Percentiles rank a stretch among this genome's conserved stretches.
phyloP scores from a whole-genome alignment of 1,284 basidiomycete genomes.

The Athelia psychrophila region DNA sequence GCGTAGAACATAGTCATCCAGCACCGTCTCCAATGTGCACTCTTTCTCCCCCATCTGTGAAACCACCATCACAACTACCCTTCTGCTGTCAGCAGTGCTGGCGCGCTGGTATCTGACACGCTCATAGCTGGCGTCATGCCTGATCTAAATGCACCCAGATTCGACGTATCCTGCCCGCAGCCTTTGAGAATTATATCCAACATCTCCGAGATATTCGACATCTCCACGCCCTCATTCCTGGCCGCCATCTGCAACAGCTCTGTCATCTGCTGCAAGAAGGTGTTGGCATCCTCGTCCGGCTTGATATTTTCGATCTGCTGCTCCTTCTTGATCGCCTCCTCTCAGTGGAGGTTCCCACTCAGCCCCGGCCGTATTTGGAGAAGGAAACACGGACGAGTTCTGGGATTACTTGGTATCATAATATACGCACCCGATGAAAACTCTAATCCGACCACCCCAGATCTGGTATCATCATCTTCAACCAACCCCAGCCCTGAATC shows the following conservation, averaged over 20 bases:
- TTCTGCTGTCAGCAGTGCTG: too few species aligned
- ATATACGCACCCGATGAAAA: too few species aligned
- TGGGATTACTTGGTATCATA: too few species aligned
- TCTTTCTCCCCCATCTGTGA: too few species aligned
- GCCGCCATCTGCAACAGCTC: constrained; percentile 53
- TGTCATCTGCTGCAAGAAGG: constrained; percentile 61
- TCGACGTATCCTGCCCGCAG: constrained; percentile 34
- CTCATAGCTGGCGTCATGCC: constrained; percentile 30
- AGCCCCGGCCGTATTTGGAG: constrained; percentile 66
- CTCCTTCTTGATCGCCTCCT: constrained; percentile 49
- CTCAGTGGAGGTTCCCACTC: constrained; percentile 67
- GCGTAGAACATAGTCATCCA: too few species aligned
- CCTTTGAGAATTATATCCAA: constrained; percentile 62
- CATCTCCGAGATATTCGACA: constrained; percentile 55
- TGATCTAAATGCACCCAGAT: constrained; percentile 30
- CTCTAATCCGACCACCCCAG: too few species aligned
- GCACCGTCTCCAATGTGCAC: too few species aligned
- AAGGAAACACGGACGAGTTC: too few species aligned
- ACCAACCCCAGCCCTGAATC: too few species aligned
- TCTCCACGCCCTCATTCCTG: constrained; percentile 39
- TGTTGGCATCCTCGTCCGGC: constrained; percentile 60
- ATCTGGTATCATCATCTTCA: too few species aligned
- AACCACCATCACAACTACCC: too few species aligned
- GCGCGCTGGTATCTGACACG: constrained; percentile 30
- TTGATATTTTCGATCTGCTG: constrained; percentile 57